A percentile compares a stretch with the other conserved stretches of the same genome.
Evolutionary conservation across 1,139 yeast species (phyloP).

Genomic region (Yamadazyma triangularis): DNA sequence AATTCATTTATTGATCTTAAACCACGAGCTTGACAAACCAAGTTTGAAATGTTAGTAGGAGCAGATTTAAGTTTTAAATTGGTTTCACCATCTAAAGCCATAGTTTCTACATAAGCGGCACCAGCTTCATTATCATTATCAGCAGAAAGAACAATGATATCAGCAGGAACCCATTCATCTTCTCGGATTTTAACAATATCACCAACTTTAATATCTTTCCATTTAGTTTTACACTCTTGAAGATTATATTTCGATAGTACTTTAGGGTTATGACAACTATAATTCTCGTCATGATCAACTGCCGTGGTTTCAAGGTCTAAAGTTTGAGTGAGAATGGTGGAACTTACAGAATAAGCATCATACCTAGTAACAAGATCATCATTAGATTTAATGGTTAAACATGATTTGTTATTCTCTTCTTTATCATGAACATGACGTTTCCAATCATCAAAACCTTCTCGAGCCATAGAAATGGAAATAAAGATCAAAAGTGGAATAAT

Average conservation of each 20-base stretch:
- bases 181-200: constrained; percentile 68
- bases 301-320: constrained; percentile 13
- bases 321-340: constrained; percentile 37
- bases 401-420: constrained; percentile 68
- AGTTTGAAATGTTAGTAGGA: constrained; percentile 53
- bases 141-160: constrained; percentile 65
- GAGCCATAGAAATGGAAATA: constrained; percentile 82
- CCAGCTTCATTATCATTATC: constrained; percentile 53
- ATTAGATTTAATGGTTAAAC: constrained; percentile 40
- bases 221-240: constrained; percentile 36
- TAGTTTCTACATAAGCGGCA: constrained; percentile 85
- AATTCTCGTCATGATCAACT: no score
- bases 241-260: constrained; percentile 28
- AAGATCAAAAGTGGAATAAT: constrained; percentile 83
- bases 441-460: constrained; percentile 95
- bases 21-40: constrained; percentile 46
- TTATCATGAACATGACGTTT: constrained; percentile 82
- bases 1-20: constrained; percentile 48
- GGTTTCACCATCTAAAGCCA: constrained; percentile 98
- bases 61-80: constrained; percentile 75
- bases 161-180: constrained; percentile 95
- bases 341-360: constrained; percentile 32
- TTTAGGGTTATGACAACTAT: constrained; percentile 12
- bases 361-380: constrained; percentile 21
- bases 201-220: constrained; percentile 85